Evolutionary conservation across 2,329 filamentous ascomycete genomes (phyloP).

Genomic region (Alternaria longipes): DNA sequence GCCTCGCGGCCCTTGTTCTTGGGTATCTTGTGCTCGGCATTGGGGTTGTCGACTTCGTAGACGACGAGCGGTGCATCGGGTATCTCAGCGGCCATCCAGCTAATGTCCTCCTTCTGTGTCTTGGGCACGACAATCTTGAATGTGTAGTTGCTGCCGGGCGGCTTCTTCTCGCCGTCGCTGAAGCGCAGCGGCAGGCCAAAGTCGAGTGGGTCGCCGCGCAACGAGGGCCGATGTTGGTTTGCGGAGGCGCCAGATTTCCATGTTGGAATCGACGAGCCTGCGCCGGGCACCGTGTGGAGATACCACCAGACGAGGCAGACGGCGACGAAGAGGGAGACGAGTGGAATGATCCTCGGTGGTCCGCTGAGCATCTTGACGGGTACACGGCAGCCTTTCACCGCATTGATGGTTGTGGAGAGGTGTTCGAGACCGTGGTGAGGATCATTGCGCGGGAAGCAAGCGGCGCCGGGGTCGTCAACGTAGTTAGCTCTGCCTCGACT

Average conservation of each 20-base stretch:
- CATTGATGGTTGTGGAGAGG: slow-evolving; percentile 11
- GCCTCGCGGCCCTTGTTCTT: slow-evolving; percentile 70
- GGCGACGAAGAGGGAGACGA: slow-evolving; percentile 37
- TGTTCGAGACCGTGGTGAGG: slow-evolving; percentile 1
- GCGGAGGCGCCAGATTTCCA: slow-evolving; percentile 24
- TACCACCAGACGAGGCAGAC: slow-evolving; percentile 46
- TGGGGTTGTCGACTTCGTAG: slow-evolving; percentile 63
- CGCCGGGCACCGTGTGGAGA: slow-evolving; percentile 25
- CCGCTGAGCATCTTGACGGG: slow-evolving; percentile 47
- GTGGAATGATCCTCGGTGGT: slow-evolving; percentile 45
- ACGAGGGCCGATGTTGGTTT: slow-evolving; percentile 19
- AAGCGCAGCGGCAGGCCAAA: slow-evolving; percentile 49
- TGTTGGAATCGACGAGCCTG: slow-evolving; percentile 22
- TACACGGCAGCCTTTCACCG: slow-evolving; percentile 2
- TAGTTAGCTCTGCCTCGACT: slow-evolving; percentile 8
- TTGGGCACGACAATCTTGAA: slow-evolving; percentile 49
- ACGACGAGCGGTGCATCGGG: slow-evolving; percentile 53
- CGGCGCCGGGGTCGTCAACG: slow-evolving; percentile 1
- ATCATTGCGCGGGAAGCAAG: slow-evolving; percentile 8
- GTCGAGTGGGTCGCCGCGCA: slow-evolving; percentile 43
- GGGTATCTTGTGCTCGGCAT: slow-evolving; percentile 60
- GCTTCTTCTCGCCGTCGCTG: slow-evolving; percentile 41
- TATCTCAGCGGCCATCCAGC: slow-evolving; percentile 49
- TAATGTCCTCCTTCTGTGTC: slow-evolving; percentile 49
- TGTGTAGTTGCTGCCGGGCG: slow-evolving; percentile 48